Evolutionary conservation across 176 grass and related monocot genomes (phyloP).

Genomic region (Pontederia crassipes): DNA sequence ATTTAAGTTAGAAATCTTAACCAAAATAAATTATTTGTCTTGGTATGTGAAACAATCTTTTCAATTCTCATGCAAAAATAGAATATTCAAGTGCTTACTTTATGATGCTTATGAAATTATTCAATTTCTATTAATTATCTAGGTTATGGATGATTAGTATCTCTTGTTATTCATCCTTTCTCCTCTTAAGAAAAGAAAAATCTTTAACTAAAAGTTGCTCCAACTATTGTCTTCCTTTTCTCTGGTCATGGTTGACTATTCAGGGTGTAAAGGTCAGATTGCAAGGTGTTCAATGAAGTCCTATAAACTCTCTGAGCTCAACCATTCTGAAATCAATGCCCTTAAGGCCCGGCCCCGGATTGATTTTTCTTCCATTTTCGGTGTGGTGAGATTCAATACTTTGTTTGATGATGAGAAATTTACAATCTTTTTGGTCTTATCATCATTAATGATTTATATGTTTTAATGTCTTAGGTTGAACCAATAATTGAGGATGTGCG

Average conservation of each 20-base stretch:
- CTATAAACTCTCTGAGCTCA: constrained; percentile 70
- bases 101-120: no score
- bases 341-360: constrained; percentile 84
- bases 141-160: no score
- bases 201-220: no score
- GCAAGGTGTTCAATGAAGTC: constrained; percentile 68
- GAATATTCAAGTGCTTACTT: no score
- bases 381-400: constrained; percentile 34
- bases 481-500: constrained; percentile 91
- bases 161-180: no score
- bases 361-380: constrained; percentile 91
- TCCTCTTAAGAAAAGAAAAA: no score
- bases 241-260: neutral
- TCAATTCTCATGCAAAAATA: no score
- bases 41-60: no score
- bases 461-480: constrained; percentile 42
- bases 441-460: neutral
- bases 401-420: neutral
- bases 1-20: no score
- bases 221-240: no score
- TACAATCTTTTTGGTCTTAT: neutral
- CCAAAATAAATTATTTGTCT: no score
- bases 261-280: constrained; percentile 27
- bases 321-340: constrained; percentile 42
- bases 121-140: no score